phyloP scores from a whole-genome alignment of 805 yeast species.

The Isabelozyma heimii region DNA sequence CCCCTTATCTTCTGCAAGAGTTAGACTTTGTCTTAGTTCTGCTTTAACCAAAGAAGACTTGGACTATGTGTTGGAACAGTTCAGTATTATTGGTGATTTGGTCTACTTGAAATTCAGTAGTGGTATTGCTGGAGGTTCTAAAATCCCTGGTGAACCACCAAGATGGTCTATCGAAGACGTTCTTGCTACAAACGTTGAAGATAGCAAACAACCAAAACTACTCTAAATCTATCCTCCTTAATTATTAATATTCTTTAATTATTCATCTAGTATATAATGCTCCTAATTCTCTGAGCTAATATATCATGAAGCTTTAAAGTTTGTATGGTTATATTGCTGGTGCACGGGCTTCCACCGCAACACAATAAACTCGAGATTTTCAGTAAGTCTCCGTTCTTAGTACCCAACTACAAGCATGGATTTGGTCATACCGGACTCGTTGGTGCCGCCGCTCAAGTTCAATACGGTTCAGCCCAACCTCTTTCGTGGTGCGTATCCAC shows the following conservation, averaged over 20 bases:
- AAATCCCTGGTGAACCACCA: slow-evolving; percentile 53
- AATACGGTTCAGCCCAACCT: slow-evolving; percentile 66
- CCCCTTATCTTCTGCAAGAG: slow-evolving; percentile 84
- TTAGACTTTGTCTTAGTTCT: slow-evolving; percentile 88
- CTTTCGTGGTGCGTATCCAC: slow-evolving; percentile 85
- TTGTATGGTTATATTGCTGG: background rate
- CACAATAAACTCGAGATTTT: no score
- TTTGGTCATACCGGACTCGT: slow-evolving; percentile 14
- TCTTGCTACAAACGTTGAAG: slow-evolving; percentile 67
- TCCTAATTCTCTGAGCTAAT: background rate
- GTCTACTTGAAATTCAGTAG: slow-evolving; percentile 73
- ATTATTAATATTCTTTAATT: background rate
- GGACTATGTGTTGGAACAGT: slow-evolving; percentile 69
- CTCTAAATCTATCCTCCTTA: slow-evolving; percentile 5
- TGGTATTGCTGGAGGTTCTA: slow-evolving; percentile 73
- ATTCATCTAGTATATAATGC: background rate
- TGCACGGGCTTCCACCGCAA: background rate
- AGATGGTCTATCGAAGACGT: slow-evolving; percentile 81
- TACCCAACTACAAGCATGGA: background rate
- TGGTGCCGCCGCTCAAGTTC: slow-evolving; percentile 79
- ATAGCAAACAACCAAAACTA: slow-evolving; percentile 40
- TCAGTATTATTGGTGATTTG: slow-evolving; percentile 76
- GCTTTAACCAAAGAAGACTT: slow-evolving; percentile 92
- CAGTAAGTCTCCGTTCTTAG: no score
- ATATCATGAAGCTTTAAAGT: background rate